Evolutionary conservation across 768 basidiomycete species (phyloP).

Genomic region (Rhodocollybia butyracea): DNA sequence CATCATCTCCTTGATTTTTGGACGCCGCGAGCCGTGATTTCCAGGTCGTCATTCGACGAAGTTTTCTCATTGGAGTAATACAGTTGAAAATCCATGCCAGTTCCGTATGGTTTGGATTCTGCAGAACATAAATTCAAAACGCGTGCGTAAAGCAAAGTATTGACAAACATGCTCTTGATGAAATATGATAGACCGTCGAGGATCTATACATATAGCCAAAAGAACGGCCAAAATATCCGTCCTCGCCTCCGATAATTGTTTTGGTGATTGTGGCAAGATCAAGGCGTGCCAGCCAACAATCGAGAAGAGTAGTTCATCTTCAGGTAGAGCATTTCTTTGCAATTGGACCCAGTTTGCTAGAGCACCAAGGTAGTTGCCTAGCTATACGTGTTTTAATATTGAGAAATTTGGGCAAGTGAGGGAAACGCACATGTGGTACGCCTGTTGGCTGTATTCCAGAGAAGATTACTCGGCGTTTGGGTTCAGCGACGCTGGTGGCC

Average conservation of each 20-base stretch:
- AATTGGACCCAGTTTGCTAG: conserved; percentile 85
- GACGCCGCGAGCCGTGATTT: conserved; percentile 78
- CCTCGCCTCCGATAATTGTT: conserved; percentile 54
- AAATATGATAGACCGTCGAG: conserved; percentile 69
- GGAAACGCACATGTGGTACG: not conserved
- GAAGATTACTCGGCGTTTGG: conserved; percentile 4
- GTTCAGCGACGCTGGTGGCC: too few species aligned
- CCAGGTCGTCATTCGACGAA: conserved; percentile 95
- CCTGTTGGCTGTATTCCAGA: conserved; percentile 8
- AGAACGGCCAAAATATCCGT: conserved; percentile 79
- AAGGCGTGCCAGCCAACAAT: conserved; percentile 95
- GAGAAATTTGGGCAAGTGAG: too few species aligned
- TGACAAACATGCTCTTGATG: conserved; percentile 82
- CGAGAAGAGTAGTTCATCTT: conserved; percentile 74
- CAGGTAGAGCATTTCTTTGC: conserved; percentile 50
- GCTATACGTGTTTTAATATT: too few species aligned
- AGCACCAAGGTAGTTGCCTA: conserved; percentile 93
- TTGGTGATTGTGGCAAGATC: conserved; percentile 85
- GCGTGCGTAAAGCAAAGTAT: not conserved
- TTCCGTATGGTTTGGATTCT: conserved; percentile 86
- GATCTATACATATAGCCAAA: conserved; percentile 83
- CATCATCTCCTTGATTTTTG: conserved; percentile 60
- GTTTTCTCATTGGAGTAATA: conserved; percentile 74
- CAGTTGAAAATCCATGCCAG: conserved; percentile 90
- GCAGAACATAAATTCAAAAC: not conserved